Evolutionary conservation across 2,329 filamentous ascomycete genomes (phyloP).

Genomic region (Chaetomium strumarium): DNA sequence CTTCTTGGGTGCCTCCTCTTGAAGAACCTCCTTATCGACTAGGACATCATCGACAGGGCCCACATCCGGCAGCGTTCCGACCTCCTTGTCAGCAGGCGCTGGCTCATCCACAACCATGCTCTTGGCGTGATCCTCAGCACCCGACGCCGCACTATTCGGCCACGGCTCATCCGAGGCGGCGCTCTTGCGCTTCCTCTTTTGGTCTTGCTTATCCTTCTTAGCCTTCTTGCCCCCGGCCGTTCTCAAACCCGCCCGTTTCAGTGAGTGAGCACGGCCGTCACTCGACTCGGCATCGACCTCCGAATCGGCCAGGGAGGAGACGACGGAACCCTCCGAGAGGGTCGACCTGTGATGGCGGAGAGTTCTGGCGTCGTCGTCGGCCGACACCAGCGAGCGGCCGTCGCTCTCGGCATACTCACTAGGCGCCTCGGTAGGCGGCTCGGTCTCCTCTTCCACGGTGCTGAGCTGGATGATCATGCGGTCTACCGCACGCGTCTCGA

Average conservation of each 20-base stretch:
- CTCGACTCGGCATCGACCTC: neutral
- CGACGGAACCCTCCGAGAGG: conserved; percentile 10
- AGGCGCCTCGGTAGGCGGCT: conserved; percentile 15
- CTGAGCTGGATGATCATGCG: conserved; percentile 17
- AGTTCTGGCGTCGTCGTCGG: neutral
- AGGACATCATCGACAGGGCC: conserved; percentile 10
- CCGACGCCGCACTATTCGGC: conserved; percentile 16
- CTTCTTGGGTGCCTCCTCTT: neutral
- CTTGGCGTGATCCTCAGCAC: conserved; percentile 11
- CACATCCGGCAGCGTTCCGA: conserved; percentile 3
- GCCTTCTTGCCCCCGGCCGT: conserved; percentile 24
- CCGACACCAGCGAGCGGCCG: conserved; percentile 10
- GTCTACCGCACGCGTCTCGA: conserved; percentile 10
- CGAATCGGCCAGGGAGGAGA: conserved; percentile 6
- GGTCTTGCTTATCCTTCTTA: conserved; percentile 14
- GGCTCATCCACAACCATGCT: conserved; percentile 17
- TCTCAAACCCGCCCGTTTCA: conserved; percentile 16
- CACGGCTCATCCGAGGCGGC: conserved; percentile 10
- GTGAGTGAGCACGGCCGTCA: conserved; percentile 6
- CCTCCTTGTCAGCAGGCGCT: conserved; percentile 1
- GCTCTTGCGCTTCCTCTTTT: conserved; percentile 11
- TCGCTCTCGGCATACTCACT: conserved; percentile 14
- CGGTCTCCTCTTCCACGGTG: conserved; percentile 19
- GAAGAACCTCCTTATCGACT: neutral
- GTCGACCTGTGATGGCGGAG: conserved; percentile 5